Percentiles rank a stretch among this genome's conserved stretches.
These are phyloP conservation scores for Phyllosticta citribraziliensis DNA, from an alignment of 2,329 filamentous ascomycete genomes.

Conservation along the genomic window DNA sequence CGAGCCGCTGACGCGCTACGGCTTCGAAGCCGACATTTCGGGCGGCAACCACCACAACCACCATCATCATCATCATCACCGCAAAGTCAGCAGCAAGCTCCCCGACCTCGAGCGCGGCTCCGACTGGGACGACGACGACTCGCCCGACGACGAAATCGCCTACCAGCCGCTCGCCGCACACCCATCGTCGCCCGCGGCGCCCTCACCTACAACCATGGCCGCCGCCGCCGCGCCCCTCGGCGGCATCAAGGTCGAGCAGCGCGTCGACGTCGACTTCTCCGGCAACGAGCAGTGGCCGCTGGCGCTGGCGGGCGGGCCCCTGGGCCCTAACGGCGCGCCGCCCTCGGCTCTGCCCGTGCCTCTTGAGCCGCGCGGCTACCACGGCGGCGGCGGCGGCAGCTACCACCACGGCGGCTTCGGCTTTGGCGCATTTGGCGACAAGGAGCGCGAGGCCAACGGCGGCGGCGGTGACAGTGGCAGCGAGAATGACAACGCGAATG, in stretches of 20 bases:
- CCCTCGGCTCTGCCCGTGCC: neutral
- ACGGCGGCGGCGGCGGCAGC: neutral
- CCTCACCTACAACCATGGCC: neutral
- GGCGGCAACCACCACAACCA: neutral
- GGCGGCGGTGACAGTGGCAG: neutral
- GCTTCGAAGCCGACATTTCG: neutral
- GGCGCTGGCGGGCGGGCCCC: neutral
- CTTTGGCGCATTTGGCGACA: neutral
- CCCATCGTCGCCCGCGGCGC: neutral
- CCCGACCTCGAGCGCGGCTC: neutral
- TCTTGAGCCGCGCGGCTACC: neutral
- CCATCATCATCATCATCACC: neutral
- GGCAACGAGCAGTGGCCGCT: neutral
- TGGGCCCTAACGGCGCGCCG: neutral
- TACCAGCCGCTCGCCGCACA: neutral
- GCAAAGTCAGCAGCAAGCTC: neutral
- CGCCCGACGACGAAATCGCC: neutral
- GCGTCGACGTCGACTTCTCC: neutral
- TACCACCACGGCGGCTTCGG: neutral
- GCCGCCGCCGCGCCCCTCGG: neutral
- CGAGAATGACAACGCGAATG: neutral
- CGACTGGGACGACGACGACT: neutral
- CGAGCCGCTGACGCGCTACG: neutral
- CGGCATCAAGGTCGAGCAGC: conserved; percentile 1
- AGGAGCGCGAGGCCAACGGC: neutral